Conservation (phyloP, 352 stramenopile genomes). For the Globisporangium yorkense region DNA sequence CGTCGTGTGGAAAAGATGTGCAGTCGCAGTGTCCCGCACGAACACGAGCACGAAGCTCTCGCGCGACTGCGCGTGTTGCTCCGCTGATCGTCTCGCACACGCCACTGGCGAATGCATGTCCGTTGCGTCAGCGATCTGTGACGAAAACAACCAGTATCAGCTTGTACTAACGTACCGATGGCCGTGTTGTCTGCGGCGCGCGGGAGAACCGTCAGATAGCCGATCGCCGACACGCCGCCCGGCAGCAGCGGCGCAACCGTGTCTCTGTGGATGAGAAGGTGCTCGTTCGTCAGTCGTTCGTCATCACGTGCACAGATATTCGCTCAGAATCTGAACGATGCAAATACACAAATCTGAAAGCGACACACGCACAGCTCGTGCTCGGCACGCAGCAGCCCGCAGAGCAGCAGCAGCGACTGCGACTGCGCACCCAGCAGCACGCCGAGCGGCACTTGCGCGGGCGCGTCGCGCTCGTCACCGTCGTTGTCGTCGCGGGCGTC, state of each 20-base stretch:
- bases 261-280: not conserved
- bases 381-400: slow-evolving; percentile 3
- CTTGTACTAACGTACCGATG: slow-evolving; percentile 1
- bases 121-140: no score
- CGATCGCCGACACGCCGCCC: slow-evolving; percentile 3
- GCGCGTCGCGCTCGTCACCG: not conserved
- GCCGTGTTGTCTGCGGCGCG: slow-evolving; percentile 1
- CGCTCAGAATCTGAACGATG: no score
- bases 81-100: no score
- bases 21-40: slow-evolving; percentile 12
- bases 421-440: slow-evolving; percentile 4
- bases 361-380: slow-evolving; percentile 8
- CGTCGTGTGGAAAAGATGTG: slow-evolving; percentile 10
- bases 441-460: not conserved
- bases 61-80: not conserved
- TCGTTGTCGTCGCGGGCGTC: slow-evolving; percentile 2
- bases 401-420: slow-evolving; percentile 4
- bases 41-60: slow-evolving; percentile 19
- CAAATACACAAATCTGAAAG: no score
- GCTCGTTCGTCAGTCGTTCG: not conserved
- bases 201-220: slow-evolving; percentile 2
- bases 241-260: slow-evolving; percentile 4
- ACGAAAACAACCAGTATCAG: no score
- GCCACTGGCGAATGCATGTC: no score
- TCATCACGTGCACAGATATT: no score